These are phyloP conservation scores for Senna tora DNA, from an alignment of 306 rosid species.

Conservation along the genomic window DNA sequence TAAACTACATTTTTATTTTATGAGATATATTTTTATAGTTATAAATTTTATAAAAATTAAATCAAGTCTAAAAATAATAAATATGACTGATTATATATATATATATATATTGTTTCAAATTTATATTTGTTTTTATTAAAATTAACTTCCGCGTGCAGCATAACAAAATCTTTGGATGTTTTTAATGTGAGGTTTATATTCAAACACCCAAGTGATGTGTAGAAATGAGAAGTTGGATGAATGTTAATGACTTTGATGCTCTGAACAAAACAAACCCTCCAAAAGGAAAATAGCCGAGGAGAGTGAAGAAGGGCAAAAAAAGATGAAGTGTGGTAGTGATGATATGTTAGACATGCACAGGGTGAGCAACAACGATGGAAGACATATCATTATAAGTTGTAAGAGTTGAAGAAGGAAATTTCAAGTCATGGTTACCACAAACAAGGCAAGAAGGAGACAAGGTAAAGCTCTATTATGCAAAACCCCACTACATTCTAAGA, in stretches of 20 bases:
- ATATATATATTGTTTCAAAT: too few species aligned
- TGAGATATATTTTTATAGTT: too few species aligned
- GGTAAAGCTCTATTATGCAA: conserved; percentile 42
- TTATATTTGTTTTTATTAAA: too few species aligned
- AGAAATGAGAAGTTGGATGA: conserved; percentile 20
- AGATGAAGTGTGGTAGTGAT: conserved; percentile 15
- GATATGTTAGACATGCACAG: conserved; percentile 31
- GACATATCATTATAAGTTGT: conserved; percentile 35
- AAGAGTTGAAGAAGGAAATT: conserved; percentile 37
- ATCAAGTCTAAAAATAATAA: too few species aligned
- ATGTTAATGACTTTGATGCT: conserved; percentile 9
- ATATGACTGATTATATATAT: too few species aligned
- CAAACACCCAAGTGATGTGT: conserved; percentile 33
- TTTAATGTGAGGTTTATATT: too few species aligned
- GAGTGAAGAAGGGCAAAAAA: conserved; percentile 31
- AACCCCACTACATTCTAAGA: conserved; percentile 44
- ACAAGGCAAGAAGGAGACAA: conserved; percentile 38
- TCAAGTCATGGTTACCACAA: conserved; percentile 47
- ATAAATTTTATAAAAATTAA: too few species aligned
- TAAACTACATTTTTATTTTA: too few species aligned
- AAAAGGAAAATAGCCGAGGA: conserved; percentile 13
- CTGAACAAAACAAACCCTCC: not conserved
- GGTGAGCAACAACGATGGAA: conserved; percentile 29
- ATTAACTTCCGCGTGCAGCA: too few species aligned
- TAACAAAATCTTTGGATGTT: too few species aligned